Evolutionary conservation across 176 grass and related monocot genomes (phyloP).

Genomic region (Eragrostis nindensis): DNA sequence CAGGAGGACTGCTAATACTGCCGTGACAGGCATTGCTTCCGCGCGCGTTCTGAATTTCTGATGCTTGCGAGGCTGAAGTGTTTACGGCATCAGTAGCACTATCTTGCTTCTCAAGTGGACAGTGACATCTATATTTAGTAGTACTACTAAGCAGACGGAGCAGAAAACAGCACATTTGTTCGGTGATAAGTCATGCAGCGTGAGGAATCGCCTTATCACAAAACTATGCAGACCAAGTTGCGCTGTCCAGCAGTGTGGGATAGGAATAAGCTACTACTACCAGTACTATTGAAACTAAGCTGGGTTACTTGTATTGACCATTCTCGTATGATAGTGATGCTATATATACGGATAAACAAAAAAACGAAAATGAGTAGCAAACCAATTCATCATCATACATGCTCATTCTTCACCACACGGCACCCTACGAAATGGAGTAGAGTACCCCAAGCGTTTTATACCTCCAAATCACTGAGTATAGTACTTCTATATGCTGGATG

Average conservation of each 20-base stretch:
- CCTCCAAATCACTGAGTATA: background rate
- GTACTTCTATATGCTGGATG: background rate
- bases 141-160: background rate
- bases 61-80: background rate
- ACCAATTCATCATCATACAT: too few relatives aligned
- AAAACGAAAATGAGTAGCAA: too few relatives aligned
- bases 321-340: too few relatives aligned
- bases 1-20: too few relatives aligned
- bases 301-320: too few relatives aligned
- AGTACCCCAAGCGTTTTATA: background rate
- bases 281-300: background rate
- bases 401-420: too few relatives aligned
- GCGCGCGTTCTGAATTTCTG: background rate
- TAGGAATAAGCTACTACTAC: too few relatives aligned
- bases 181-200: constrained; percentile 13
- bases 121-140: background rate
- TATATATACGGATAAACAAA: background rate
- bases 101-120: constrained; percentile 37
- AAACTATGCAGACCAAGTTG: background rate
- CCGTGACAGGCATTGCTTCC: constrained; percentile 37
- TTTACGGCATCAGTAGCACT: background rate
- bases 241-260: background rate
- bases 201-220: background rate
- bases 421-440: too few relatives aligned
- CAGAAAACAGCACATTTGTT: background rate